Evolutionary conservation across 257 asterid genomes (phyloP), one percentile per base, ranked within the genome.

Genomic region (Misopates orontium): DNA sequence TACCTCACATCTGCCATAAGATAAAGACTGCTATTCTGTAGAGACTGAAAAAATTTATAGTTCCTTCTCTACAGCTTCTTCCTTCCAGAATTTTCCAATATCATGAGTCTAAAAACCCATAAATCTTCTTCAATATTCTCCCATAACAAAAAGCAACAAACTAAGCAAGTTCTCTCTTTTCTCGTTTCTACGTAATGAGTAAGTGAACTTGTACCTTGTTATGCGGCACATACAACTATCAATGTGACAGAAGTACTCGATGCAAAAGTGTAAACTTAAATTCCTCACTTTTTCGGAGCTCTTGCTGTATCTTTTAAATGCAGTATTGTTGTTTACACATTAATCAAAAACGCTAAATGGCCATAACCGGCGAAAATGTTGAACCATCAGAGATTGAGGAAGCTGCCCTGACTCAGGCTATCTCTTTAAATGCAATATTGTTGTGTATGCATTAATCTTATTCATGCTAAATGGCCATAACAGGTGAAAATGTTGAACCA

Each of bases 401-500:
- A 78, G 93, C 97, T 70, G 98, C 95, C 14, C 58, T n/a, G 48
- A 31, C 52, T 36, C 31, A 42, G 19, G 50, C 64, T 50, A 9
- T 60, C 52, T 52, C 53, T 31, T 60, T 31, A 20, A 28, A 49
- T 32, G 31, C 42, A 36, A 31, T 14, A 51, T 65, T 56, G 49
- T 31, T 64, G 56, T 50, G 49, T 8, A 45, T 42, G 14, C 47
- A 44, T 48, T 21, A 4, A 7, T 36, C 57, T 41, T 16, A 57
- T 60, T 63, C 61, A 31, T 56, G 14, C 60, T 48, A 31, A 22
- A 40, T 44, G 67, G 53, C 21, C 20, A 16, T 28, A 66, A 71
- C 73, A 92, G 98, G 97, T 75, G 99, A 93, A 83, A 92, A 92
- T 68, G 85, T 92, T 60, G 98, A 92, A 78, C 97, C 97, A 60